Evolutionary conservation across 2,329 filamentous ascomycete genomes (phyloP).

Genomic region (Lasiodiplodia gonubiensis): DNA sequence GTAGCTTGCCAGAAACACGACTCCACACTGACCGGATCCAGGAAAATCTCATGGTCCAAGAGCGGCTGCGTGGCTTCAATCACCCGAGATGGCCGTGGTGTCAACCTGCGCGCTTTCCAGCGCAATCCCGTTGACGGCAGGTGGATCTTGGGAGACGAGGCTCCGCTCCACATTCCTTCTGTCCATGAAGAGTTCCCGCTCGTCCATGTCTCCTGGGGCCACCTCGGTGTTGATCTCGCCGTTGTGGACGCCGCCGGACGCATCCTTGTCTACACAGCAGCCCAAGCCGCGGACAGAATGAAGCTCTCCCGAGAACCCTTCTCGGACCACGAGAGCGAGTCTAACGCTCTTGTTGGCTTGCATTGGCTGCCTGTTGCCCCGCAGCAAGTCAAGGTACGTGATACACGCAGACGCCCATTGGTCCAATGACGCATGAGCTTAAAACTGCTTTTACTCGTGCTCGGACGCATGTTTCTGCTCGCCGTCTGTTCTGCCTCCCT

Average conservation of each 20-base stretch:
- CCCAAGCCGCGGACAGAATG: constrained; percentile 75
- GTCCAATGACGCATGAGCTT: neutral
- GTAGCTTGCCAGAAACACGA: neutral
- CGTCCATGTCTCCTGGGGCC: constrained; percentile 83
- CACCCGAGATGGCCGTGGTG: constrained; percentile 69
- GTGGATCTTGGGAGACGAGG: constrained; percentile 80
- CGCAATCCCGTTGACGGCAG: constrained; percentile 71
- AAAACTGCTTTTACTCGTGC: neutral
- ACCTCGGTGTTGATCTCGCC: constrained; percentile 77
- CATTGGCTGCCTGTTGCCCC: constrained; percentile 72
- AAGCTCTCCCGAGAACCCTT: constrained; percentile 66
- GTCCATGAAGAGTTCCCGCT: constrained; percentile 69
- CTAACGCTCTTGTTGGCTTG: constrained; percentile 78
- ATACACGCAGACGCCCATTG: neutral
- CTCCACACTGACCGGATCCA: constrained; percentile 43
- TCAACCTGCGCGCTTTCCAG: constrained; percentile 76
- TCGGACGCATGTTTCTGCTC: neutral
- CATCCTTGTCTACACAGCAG: constrained; percentile 74
- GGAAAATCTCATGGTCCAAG: constrained; percentile 86
- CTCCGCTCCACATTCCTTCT: constrained; percentile 66
- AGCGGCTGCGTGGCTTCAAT: constrained; percentile 85
- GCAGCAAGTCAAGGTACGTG: constrained; percentile 46
- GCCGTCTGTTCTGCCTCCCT: neutral
- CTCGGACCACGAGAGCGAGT: constrained; percentile 73
- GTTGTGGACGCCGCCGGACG: constrained; percentile 80